Evolutionary conservation across 2,329 filamentous ascomycete species (phyloP), one percentile per base, ranked within the genome.

Genomic region (Aspergillus latus): DNA sequence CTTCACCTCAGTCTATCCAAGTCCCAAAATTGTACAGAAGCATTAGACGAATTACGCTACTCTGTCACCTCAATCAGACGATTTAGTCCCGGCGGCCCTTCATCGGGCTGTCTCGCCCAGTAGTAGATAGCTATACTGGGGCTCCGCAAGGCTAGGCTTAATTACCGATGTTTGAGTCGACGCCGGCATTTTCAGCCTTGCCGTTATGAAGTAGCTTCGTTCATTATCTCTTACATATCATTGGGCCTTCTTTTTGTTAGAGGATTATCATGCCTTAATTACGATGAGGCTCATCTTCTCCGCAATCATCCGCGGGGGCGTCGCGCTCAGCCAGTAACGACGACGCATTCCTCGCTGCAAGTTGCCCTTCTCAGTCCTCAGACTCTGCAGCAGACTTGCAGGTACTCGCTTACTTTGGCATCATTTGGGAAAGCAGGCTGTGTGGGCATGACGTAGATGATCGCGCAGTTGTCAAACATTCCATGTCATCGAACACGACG

Each of bases 271-370:
- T 39, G n/a, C n/a, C 37, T 7, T 7, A 10, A 40, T 28, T n/a
- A 40, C 8, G 15, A 54, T 54, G 46, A 54, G 52, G 46, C 52
- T 54, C 46, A 32, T 44, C 36, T 36, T 45, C 40, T 8, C 39
- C 37, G 32, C 34, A 28, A 30, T 39, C 52, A 21, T 30, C 16
- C 45, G n/a, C 15, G 11, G 29, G 45, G 51, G 51, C 43, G 34
- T 28, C 9, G 26, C 28, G 5, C 32, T 15, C n/a, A 49, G 37
- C 52, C 52, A 54, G 46, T 49, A 36, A 30, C 16, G 45, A n/a
- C n/a, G 21, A 28, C 36, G 26, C 11, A n/a, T 47, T 29, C 16
- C 42, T 29, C 36, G 44, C 34, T 30, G 15, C 21, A n/a, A 42
- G 8, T 47, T 54, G 51, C 51, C 51, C 44, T 10, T 28, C 32